A percentile compares a stretch with the other conserved stretches of the same genome.
Evolutionary conservation across 148 eudicot species (phyloP).

Genomic region (Fagopyrum homotropicum): DNA sequence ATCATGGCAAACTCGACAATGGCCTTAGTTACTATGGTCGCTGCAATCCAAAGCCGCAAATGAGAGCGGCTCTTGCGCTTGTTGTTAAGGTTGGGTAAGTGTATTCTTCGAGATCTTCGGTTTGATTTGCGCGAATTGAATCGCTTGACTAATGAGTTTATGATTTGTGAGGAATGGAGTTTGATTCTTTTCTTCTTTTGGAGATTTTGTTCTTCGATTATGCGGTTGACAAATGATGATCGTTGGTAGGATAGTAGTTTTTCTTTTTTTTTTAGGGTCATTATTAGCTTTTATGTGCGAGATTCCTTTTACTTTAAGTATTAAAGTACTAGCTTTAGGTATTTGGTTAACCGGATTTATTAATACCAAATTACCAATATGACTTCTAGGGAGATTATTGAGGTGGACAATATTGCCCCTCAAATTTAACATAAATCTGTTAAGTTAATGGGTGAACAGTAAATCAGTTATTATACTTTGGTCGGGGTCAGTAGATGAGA

Average conservation of each 20-base stretch:
- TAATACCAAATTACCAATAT: too few species aligned
- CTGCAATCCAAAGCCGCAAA: slow-evolving; percentile 59
- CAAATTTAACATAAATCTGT: too few species aligned
- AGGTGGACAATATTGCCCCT: too few species aligned
- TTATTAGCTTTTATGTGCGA: too few species aligned
- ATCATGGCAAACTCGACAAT: slow-evolving; percentile 52
- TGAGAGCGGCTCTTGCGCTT: slow-evolving; percentile 79
- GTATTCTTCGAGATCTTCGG: not conserved
- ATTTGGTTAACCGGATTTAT: not conserved
- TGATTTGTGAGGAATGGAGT: not conserved
- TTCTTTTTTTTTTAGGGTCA: too few species aligned
- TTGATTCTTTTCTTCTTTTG: not conserved
- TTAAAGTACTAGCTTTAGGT: too few species aligned
- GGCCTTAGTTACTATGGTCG: slow-evolving; percentile 74
- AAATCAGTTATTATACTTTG: too few species aligned
- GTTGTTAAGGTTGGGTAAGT: slow-evolving; percentile 67
- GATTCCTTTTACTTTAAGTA: too few species aligned
- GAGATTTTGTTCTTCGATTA: not conserved
- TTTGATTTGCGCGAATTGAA: not conserved
- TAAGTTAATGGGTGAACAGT: too few species aligned
- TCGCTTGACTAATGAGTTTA: not conserved
- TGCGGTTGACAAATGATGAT: not conserved
- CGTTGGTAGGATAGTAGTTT: too few species aligned
- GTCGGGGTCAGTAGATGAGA: too few species aligned
- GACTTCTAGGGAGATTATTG: too few species aligned